These are phyloP conservation scores for Cercospora sesami DNA, from an alignment of 2,329 filamentous ascomycete species.

Conservation along the genomic window DNA sequence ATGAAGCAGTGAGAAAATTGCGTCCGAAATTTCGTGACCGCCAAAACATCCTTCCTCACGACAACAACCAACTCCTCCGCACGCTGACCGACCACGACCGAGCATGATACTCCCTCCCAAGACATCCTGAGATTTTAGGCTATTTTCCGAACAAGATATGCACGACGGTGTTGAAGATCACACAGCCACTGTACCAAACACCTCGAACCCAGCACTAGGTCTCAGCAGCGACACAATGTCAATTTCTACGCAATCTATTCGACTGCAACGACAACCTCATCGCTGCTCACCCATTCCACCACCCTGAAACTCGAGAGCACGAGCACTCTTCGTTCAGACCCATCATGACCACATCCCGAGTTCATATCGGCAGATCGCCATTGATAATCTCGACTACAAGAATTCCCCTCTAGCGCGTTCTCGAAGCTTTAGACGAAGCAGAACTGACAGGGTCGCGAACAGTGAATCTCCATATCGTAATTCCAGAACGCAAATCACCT, in stretches of 20 bases:
- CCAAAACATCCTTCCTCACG: background rate
- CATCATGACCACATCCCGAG: background rate
- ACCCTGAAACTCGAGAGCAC: background rate
- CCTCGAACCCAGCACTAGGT: background rate
- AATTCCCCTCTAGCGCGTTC: background rate
- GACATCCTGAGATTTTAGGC: background rate
- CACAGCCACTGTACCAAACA: background rate
- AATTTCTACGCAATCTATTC: background rate
- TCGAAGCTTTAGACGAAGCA: background rate
- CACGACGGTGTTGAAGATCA: background rate
- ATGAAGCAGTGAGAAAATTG: background rate
- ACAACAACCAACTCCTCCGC: background rate
- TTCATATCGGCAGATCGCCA: slow-evolving; percentile 6
- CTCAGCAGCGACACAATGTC: background rate
- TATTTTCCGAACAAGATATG: background rate
- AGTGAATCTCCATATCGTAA: background rate
- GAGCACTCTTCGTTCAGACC: background rate
- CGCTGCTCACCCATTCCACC: background rate
- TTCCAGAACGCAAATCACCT: slow-evolving; percentile 8
- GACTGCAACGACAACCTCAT: background rate
- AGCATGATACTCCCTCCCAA: background rate
- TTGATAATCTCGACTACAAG: background rate
- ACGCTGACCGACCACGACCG: background rate
- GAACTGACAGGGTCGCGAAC: background rate
- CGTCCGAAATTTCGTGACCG: background rate